Percentiles rank a stretch among this genome's conserved stretches.
These are phyloP conservation scores for Aquilaria sinensis DNA, from an alignment of 345 rosid genomes.

Conservation along the genomic window DNA sequence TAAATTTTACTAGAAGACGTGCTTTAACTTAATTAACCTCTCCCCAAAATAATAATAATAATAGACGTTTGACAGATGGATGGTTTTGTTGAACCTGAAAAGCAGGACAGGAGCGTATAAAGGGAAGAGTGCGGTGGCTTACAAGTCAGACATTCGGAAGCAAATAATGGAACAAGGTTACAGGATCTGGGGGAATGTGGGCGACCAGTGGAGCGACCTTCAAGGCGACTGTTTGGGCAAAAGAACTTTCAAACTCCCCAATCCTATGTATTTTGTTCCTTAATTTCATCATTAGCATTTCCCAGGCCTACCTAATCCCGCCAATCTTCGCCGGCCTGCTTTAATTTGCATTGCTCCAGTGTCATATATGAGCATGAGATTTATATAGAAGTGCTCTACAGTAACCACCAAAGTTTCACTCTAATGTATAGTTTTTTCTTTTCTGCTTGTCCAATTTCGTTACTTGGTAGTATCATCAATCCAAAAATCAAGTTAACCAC, in stretches of 20 bases:
- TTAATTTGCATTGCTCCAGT: too few relatives aligned
- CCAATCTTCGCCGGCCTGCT: background rate
- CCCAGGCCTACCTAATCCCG: background rate
- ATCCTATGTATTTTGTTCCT: conserved; percentile 85
- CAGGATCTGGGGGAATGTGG: conserved; percentile 80
- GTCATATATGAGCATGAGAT: too few relatives aligned
- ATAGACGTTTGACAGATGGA: background rate
- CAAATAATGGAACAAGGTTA: conserved; percentile 53
- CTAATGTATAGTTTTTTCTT: too few relatives aligned
- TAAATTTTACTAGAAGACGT: too few relatives aligned
- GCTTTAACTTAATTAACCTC: too few relatives aligned
- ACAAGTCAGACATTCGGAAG: conserved; percentile 56
- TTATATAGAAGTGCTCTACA: background rate
- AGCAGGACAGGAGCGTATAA: conserved; percentile 38
- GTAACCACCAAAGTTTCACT: too few relatives aligned
- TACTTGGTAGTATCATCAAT: too few relatives aligned
- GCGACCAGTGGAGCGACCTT: conserved; percentile 90
- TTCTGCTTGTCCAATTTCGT: too few relatives aligned
- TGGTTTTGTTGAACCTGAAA: background rate
- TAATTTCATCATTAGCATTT: background rate
- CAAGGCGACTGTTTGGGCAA: conserved; percentile 60
- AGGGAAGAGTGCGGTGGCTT: conserved; percentile 47
- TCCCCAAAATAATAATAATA: background rate
- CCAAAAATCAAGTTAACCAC: too few relatives aligned
- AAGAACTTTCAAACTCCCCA: conserved; percentile 81